Base-by-base conservation (phyloP, 805 yeast genomes). In the Candida khao-thaluensis region DNA sequence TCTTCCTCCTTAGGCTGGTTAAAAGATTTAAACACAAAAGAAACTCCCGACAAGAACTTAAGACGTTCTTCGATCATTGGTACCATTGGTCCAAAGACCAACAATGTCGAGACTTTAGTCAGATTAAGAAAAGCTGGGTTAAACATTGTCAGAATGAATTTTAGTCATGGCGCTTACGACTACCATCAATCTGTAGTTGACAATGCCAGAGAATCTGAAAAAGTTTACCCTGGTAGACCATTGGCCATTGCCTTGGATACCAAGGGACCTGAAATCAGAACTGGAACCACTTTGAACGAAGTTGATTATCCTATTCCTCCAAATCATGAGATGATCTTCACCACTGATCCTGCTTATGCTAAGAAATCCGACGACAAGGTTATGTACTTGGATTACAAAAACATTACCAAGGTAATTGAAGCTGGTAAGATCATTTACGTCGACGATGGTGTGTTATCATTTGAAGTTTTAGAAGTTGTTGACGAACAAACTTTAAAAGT, bases 181-280 rank as follows among this genome's bases (percentile, higher is more conserved):
- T 93, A 93, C 81, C 99, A 93, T 72, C 96, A 90, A 73, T 73
- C 87, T 48, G 99, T 93, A 58, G 74, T 93, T 66, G 97, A 91
- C 79, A 91, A 93, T 63, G 88, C 97, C 56, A 85, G 95, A 72
- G 82, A 88, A 70, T 89, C 97, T 50, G 96, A 86, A 71, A 82
- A 81, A 67, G 66, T 84, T 41, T 89, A 83, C 69, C 80, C 85
- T 52, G 97, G 98, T 61, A 87, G 98, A 74, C 99, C 98, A 40
- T 77, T 93, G 59, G 98, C 96, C 47, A 90, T 93, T 69, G 99
- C 99, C 51, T 81, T 93, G 57, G 99, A 93, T 70, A 93, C 98
- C 68, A 93, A 93, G 80, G 99, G 99, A 56, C 99, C 99, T 49
- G 99, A 93, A 75, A 93, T 93, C 74, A 87, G 99, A 81, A 91